Evolutionary conservation across 2,329 filamentous ascomycete species (phyloP), one percentile per base, ranked within the genome.

Genomic region (Atkinsonella texensis): DNA sequence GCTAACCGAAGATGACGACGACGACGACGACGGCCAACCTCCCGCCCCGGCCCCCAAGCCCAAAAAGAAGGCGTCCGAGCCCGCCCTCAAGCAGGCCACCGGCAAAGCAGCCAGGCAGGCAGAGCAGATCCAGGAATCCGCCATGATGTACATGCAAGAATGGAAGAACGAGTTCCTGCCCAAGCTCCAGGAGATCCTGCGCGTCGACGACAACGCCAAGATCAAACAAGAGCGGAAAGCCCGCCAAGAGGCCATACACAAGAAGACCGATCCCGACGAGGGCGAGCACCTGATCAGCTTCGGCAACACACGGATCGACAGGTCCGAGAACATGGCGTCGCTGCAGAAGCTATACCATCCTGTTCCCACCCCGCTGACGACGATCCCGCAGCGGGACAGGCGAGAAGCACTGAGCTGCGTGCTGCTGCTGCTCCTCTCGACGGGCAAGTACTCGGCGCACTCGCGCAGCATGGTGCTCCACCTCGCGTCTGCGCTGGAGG

Each of bases 121-220:
- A 1, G 51, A 62, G 12, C 56, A 59, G 5, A 63, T 78, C 13
- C 68, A 74, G 20, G 64, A 61, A 28, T 79, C 79, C 5, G 80
- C 85, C 1, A 65, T 93, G 12, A 70, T 74, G 43, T 79, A 87
- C 60, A 87, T 90, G 60, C 81, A 89, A 55, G 77, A 81, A n/a
- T 95, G 89, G 90, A 75, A 82, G 53, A 76, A 80, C 28, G 76
- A 80, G 33, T 82, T 91, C 1, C 72, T 89, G n/a, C 69, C 75
- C 17, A 79, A 84, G 44, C 73, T 95, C 1, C 82, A 81, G 46
- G 84, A 91, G 58, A 77, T 89, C 3, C 68, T 83, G 12, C 71
- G 77, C 12, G 68, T 72, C 2, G 66, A 73, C 11, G 75, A 78
- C 51, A 71, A 71, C 35, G 65, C 65, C 53, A 72, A 72, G 60